phyloP scores from a whole-genome alignment of 805 yeast genomes.

The Saccharomycopsis selenospora region DNA sequence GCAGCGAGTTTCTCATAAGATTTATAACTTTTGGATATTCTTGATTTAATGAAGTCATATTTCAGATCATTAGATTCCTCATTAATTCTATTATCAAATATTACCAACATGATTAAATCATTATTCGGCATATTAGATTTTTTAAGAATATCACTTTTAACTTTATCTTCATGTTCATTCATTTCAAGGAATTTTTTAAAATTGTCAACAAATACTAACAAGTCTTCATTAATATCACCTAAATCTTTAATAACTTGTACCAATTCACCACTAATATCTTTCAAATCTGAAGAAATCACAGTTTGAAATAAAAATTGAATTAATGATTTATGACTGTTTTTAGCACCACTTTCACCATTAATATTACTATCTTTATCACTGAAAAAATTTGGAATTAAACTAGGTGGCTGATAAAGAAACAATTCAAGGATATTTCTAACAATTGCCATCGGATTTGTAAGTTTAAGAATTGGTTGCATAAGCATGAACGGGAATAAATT shows the following conservation, averaged over 20 bases:
- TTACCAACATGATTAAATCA: constrained; percentile 8
- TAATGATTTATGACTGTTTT: constrained; percentile 13
- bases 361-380: too few relatives aligned
- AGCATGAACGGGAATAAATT: constrained; percentile 71
- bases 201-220: constrained; percentile 1
- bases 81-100: constrained; percentile 3
- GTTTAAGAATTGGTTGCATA: constrained; percentile 66
- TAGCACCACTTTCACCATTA: background rate
- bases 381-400: constrained; percentile 8
- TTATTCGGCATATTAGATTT: background rate
- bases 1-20: background rate
- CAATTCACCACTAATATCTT: constrained; percentile 5
- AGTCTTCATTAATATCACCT: constrained; percentile 1
- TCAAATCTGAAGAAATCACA: constrained; percentile 13
- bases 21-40: constrained; percentile 1
- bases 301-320: constrained; percentile 15
- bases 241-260: background rate
- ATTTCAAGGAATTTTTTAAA: constrained; percentile 7
- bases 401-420: constrained; percentile 64
- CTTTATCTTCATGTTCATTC: constrained; percentile 4
- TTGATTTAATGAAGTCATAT: background rate
- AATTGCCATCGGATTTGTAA: constrained; percentile 82
- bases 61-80: background rate
- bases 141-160: constrained; percentile 5
- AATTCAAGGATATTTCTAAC: constrained; percentile 74